Evolutionary conservation across 345 rosid species (phyloP).

Genomic region (Chamaenerion angustifolium): DNA sequence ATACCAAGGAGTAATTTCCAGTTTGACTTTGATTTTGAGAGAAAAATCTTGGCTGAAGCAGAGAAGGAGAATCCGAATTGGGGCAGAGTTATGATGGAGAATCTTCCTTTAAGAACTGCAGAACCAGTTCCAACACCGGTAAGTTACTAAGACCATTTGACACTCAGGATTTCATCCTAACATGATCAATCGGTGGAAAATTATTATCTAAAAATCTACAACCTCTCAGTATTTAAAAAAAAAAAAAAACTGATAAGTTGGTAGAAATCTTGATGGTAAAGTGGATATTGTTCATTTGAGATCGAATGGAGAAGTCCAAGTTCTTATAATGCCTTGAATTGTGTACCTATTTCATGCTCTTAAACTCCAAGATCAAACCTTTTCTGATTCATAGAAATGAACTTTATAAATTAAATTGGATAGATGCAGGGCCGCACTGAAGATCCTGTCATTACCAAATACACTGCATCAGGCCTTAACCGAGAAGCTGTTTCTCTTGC

Average conservation of each 20-base stretch:
- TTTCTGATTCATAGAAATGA: not conserved
- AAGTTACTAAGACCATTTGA: constrained; percentile 1
- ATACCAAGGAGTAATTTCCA: constrained; percentile 68
- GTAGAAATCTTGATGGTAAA: no score
- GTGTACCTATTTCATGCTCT: not conserved
- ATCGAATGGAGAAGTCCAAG: no score
- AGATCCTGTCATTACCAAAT: constrained; percentile 57
- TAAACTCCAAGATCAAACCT: not conserved
- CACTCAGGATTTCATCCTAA: not conserved
- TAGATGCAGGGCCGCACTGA: constrained; percentile 36
- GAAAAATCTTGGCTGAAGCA: constrained; percentile 52
- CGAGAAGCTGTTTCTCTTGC: constrained; percentile 64
- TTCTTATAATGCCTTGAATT: not conserved
- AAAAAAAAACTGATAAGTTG: no score
- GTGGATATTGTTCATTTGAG: no score
- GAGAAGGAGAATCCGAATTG: constrained; percentile 63
- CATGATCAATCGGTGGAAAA: not conserved
- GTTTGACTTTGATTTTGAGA: constrained; percentile 64
- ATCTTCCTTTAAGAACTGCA: constrained; percentile 33
- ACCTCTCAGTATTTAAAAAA: no score
- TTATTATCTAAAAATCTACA: not conserved
- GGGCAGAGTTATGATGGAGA: constrained; percentile 55
- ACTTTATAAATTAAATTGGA: constrained; percentile 2
- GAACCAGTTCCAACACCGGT: constrained; percentile 40
- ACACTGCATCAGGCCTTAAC: constrained; percentile 47